phyloP scores from a whole-genome alignment of 495 filamentous ascomycete genomes.

The Penicillium cosmopolitanum region DNA sequence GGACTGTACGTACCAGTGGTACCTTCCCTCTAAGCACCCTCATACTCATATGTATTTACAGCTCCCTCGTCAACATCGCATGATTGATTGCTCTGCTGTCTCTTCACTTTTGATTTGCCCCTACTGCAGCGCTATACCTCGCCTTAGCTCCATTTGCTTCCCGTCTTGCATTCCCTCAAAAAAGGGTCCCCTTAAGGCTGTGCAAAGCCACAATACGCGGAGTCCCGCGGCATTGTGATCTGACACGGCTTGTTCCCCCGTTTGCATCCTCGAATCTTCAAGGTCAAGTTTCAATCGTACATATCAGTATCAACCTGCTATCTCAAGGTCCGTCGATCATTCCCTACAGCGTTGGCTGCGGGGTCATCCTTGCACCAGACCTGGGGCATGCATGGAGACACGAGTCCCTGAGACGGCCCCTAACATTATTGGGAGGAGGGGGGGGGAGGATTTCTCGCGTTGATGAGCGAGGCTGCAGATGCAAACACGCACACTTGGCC shows the following conservation, averaged over 20 bases:
- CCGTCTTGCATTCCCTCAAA: too few species aligned
- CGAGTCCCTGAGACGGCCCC: slow-evolving; percentile 15
- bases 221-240: background rate
- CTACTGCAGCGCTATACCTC: too few species aligned
- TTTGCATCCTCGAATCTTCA: background rate
- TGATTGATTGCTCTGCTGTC: background rate
- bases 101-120: too few species aligned
- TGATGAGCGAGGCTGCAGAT: slow-evolving; percentile 16
- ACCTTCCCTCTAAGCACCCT: too few species aligned
- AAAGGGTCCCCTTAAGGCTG: too few species aligned
- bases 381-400: slow-evolving; percentile 27
- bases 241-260: background rate
- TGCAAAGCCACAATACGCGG: background rate
- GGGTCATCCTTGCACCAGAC: slow-evolving; percentile 30
- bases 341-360: slow-evolving; percentile 26
- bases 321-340: slow-evolving; percentile 22
- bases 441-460: slow-evolving; percentile 1
- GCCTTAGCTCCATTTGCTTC: background rate
- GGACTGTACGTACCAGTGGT: background rate
- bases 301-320: background rate
- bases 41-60: background rate
- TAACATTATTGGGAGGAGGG: slow-evolving; percentile 15
- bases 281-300: too few species aligned
- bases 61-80: background rate
- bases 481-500: slow-evolving; percentile 10